A percentile compares a stretch with the other conserved stretches of the same genome.
phyloP scores from a whole-genome alignment of 2,329 filamentous ascomycete species.

The Colletotrichum graminicola region DNA sequence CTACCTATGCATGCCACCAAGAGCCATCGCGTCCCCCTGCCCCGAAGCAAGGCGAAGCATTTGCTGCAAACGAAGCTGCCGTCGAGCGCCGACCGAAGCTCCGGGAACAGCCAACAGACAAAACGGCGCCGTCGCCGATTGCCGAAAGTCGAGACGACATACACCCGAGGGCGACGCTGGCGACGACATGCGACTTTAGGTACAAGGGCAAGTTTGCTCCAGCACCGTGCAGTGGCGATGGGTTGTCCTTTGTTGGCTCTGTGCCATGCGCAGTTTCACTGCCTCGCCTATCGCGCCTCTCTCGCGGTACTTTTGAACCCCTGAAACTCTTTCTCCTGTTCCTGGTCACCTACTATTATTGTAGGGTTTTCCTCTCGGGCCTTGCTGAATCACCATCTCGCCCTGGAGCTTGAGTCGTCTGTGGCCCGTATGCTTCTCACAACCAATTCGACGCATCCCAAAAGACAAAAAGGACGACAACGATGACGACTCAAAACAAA shows the following conservation, averaged over 20 bases:
- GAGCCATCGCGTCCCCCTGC: neutral
- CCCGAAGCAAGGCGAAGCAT: neutral
- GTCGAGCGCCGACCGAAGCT: neutral
- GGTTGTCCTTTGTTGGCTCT: neutral
- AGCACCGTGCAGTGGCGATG: neutral
- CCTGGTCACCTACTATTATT: neutral
- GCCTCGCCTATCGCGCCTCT: conserved; percentile 26
- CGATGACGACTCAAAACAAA: conserved; percentile 13
- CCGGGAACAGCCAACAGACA: neutral
- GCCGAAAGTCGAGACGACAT: neutral
- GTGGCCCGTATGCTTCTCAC: conserved; percentile 10
- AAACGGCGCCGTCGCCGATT: neutral
- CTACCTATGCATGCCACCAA: neutral
- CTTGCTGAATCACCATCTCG: neutral
- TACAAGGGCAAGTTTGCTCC: conserved; percentile 10
- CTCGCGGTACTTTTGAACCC: conserved; percentile 26
- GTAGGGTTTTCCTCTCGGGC: neutral
- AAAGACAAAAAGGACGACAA: conserved; percentile 1
- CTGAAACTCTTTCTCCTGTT: conserved; percentile 4
- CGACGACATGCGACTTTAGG: too few species aligned
- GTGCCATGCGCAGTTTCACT: neutral
- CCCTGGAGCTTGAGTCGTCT: neutral
- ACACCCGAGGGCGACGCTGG: neutral
- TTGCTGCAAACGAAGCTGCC: neutral
- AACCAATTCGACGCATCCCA: neutral